Conservation (phyloP, 495 filamentous ascomycete species). For the Xylaria castorea region DNA sequence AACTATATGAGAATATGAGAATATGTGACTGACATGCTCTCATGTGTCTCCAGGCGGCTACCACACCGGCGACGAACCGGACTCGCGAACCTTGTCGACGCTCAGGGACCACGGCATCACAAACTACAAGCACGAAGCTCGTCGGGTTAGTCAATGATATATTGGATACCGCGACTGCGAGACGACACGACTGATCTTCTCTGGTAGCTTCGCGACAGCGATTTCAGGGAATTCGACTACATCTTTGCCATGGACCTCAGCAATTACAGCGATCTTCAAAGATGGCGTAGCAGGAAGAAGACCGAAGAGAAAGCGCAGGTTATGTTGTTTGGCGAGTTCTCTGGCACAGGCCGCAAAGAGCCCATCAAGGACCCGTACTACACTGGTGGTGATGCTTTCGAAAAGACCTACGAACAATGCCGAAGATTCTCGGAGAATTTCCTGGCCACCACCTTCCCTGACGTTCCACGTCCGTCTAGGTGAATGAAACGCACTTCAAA, state of each 20-base stretch:
- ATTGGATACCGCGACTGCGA: not conserved
- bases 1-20: too few relatives aligned
- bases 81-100: constrained; percentile 84
- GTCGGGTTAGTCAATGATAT: constrained; percentile 62
- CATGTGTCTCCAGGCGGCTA: constrained; percentile 63
- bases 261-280: constrained; percentile 76
- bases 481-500: not conserved
- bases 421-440: constrained; percentile 80
- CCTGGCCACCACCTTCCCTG: constrained; percentile 59
- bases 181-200: constrained; percentile 22
- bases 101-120: constrained; percentile 75
- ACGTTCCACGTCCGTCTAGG: constrained; percentile 36
- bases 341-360: constrained; percentile 65
- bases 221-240: constrained; percentile 89
- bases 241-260: constrained; percentile 91
- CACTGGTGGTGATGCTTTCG: constrained; percentile 81
- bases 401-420: constrained; percentile 84
- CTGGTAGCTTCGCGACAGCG: constrained; percentile 46
- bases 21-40: constrained; percentile 1
- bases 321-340: constrained; percentile 86
- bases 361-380: constrained; percentile 96
- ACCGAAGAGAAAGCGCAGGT: constrained; percentile 62
- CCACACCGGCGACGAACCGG: constrained; percentile 74
- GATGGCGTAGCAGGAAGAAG: constrained; percentile 62
- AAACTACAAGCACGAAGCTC: constrained; percentile 77